Evolutionary conservation across 257 asterid species (phyloP).

Genomic region (Ocimum tenuiflorum): DNA sequence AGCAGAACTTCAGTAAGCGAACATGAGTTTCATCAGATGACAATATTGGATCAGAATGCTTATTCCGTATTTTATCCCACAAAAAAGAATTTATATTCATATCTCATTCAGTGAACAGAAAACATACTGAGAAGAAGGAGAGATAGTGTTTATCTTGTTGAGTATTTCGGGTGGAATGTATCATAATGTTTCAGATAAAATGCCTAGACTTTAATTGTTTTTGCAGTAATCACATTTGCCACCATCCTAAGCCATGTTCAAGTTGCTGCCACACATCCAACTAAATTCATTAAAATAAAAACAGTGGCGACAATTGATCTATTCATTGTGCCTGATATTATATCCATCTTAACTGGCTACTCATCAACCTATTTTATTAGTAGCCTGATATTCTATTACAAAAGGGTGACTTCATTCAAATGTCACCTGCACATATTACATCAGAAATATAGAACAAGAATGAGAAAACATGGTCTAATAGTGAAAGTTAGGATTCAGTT

Average conservation of each 20-base stretch:
- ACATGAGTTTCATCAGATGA: neutral
- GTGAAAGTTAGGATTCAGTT: conserved; percentile 12
- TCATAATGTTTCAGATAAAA: neutral
- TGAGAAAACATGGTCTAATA: neutral
- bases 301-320: no score
- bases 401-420: neutral
- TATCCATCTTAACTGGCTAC: no score
- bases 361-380: neutral
- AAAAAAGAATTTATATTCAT: no score
- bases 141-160: neutral
- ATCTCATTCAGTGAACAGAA: neutral
- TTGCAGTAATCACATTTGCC: no score
- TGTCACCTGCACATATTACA: conserved; percentile 14
- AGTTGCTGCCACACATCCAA: no score
- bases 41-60: neutral
- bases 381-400: neutral
- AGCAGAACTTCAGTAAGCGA: neutral
- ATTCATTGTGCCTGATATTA: no score
- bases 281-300: no score
- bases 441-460: no score
- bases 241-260: no score
- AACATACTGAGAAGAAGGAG: neutral
- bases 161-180: neutral
- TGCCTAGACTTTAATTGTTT: neutral
- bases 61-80: neutral